A percentile compares a stretch with the other conserved stretches of the same genome.
These are phyloP conservation scores for Neurospora pannonica DNA, from an alignment of 495 filamentous ascomycete species.

Conservation along the genomic window DNA sequence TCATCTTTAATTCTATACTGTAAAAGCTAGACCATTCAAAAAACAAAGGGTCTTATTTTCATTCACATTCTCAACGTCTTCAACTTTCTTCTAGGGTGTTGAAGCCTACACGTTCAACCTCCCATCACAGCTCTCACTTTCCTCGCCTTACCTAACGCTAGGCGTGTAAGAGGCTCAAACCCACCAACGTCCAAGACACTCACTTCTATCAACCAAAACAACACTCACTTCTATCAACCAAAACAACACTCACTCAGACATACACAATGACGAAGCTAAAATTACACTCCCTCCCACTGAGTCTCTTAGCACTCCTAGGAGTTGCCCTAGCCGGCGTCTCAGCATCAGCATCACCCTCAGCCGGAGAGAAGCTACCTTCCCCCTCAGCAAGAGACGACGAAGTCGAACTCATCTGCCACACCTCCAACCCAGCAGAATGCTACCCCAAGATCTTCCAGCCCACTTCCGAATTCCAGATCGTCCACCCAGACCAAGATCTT, in stretches of 20 bases:
- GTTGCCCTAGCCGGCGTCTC: constrained; percentile 10
- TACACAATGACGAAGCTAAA: constrained; percentile 13
- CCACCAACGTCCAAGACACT: background rate
- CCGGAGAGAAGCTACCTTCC: constrained; percentile 4
- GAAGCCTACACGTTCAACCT: background rate
- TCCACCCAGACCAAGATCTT: constrained; percentile 54
- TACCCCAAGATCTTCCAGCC: constrained; percentile 55
- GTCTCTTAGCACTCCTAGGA: constrained; percentile 16
- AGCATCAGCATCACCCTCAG: constrained; percentile 17
- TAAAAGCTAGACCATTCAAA: background rate
- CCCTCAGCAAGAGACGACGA: constrained; percentile 5
- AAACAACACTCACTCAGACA: background rate
- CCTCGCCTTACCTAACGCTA: background rate
- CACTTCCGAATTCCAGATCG: constrained; percentile 50
- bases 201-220: background rate
- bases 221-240: no score
- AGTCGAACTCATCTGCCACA: constrained; percentile 54
- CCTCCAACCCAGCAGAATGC: constrained; percentile 46
- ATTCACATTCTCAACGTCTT: background rate
- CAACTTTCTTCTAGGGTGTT: background rate
- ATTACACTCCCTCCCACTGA: constrained; percentile 11
- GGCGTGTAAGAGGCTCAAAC: background rate
- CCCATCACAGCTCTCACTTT: background rate
- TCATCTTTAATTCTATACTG: constrained; percentile 2
- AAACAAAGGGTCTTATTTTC: background rate